Evolutionary conservation across 2,329 filamentous ascomycete species (phyloP), one percentile per base, ranked within the genome.

Genomic region (Aureobasidium sp.): DNA sequence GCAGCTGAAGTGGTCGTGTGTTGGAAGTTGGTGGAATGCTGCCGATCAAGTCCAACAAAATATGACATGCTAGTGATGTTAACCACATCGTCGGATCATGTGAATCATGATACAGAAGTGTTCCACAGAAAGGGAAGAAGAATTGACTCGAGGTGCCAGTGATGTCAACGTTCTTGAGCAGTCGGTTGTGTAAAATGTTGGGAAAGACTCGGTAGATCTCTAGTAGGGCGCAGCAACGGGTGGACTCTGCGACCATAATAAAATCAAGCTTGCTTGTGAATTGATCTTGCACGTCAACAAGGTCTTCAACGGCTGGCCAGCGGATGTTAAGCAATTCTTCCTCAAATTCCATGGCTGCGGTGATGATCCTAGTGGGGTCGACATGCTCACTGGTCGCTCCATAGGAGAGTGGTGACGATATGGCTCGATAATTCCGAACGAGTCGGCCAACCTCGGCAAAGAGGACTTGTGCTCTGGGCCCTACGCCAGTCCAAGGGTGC

Each of bases 191-290:
- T 67, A 70, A 57, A 1, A 68, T 61, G 37, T 66, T 64, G 1
- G 81, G 81, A 61, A 83, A 84, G 44, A 80, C 78, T 19, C 81
- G 79, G 66, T 84, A 84, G 14, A 84, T 69, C 66, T 83, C 80
- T 40, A 83, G 71, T 1, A 84, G 72, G 0, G 80, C 81, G 3
- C 77, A 76, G 61, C 78, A 80, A 29, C 81, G 78, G 63, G 82
- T 82, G 0, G 79, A 76, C 65, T 83, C 80, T 1, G 81, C 81
- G 63, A 83, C 75, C 12, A 77, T 77, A 47, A 82, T 75, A 53
- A 83, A 77, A 67, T 84, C 79, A 72, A 77, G 77, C 45, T 81
- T 77, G 1, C 79, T 76, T 0, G 81, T 83, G 53, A 78, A 76
- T 47, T 77, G 73, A 65, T 84, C 81, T 29, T 79, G 81, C 3